A percentile compares a stretch with the other conserved stretches of the same genome.
Evolutionary conservation across 108 stramenopile species (phyloP).

Genomic region (Asterionellopsis glacialis): DNA sequence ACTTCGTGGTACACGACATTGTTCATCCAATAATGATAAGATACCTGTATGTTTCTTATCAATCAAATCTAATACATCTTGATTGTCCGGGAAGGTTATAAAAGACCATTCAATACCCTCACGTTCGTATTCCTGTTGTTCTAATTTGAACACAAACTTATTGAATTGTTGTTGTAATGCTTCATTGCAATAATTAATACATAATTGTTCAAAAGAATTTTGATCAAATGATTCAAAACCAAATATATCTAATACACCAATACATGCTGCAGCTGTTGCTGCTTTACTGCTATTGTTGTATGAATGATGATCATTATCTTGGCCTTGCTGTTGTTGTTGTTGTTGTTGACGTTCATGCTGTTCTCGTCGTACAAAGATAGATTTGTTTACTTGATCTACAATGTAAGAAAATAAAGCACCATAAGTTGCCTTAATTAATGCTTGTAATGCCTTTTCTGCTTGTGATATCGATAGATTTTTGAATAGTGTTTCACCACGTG

Average conservation of each 20-base stretch:
- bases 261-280: conserved; percentile 49
- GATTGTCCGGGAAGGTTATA: conserved; percentile 89
- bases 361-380: conserved; percentile 30
- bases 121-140: conserved; percentile 73
- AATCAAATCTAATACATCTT: conserved; percentile 85
- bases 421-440: conserved; percentile 91
- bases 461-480: conserved; percentile 65
- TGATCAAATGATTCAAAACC: conserved; percentile 95
- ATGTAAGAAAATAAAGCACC: conserved; percentile 83
- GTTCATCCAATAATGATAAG: conserved; percentile 70
- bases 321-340: background rate
- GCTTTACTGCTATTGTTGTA: background rate
- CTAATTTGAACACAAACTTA: conserved; percentile 82
- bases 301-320: background rate
- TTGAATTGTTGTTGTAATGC: conserved; percentile 92
- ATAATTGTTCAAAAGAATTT: conserved; percentile 93
- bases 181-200: conserved; percentile 97
- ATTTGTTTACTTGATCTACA: conserved; percentile 84
- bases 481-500: conserved; percentile 61
- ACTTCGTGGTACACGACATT: conserved; percentile 52
- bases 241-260: conserved; percentile 97
- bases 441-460: conserved; percentile 76
- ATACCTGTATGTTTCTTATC: conserved; percentile 77
- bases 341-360: background rate
- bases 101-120: conserved; percentile 89